These are phyloP conservation scores for Kodamaea neixiangensis DNA, from an alignment of 805 yeast genomes.

Conservation along the genomic window DNA sequence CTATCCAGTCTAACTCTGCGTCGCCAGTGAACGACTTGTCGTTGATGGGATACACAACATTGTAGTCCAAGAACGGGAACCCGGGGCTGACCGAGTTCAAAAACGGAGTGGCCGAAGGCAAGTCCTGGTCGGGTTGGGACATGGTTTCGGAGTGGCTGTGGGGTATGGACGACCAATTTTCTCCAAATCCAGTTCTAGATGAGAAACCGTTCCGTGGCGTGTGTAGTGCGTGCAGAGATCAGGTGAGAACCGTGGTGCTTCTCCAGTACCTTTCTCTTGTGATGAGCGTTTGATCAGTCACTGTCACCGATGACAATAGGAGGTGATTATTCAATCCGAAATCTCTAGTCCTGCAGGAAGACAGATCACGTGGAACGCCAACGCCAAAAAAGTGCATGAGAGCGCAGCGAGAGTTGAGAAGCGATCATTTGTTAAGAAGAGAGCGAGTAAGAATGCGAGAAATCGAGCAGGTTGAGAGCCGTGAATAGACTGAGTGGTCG, in stretches of 20 bases:
- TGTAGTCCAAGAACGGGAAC: conserved; percentile 30
- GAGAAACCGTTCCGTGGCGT: no score
- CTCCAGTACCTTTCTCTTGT: no score
- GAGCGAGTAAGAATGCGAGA: neutral
- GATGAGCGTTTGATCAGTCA: no score
- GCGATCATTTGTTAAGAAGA: neutral
- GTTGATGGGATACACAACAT: conserved; percentile 32
- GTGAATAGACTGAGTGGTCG: no score
- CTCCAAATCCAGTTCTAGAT: neutral
- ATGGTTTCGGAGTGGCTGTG: conserved; percentile 7
- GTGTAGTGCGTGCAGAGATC: no score
- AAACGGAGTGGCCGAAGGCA: conserved; percentile 20
- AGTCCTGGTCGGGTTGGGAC: conserved; percentile 1
- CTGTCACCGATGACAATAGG: no score
- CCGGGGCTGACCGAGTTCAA: conserved; percentile 43
- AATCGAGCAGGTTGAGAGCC: neutral
- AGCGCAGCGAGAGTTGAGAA: neutral
- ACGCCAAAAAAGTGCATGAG: neutral
- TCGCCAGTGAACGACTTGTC: conserved; percentile 13
- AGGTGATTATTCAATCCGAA: no score
- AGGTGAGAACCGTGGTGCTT: no score
- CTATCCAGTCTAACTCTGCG: conserved; percentile 28
- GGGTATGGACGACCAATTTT: conserved; percentile 26
- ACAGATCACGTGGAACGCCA: no score
- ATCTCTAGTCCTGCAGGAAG: no score